Conservation (phyloP, 345 rosid genomes). For the Cardiospermum halicacabum region DNA sequence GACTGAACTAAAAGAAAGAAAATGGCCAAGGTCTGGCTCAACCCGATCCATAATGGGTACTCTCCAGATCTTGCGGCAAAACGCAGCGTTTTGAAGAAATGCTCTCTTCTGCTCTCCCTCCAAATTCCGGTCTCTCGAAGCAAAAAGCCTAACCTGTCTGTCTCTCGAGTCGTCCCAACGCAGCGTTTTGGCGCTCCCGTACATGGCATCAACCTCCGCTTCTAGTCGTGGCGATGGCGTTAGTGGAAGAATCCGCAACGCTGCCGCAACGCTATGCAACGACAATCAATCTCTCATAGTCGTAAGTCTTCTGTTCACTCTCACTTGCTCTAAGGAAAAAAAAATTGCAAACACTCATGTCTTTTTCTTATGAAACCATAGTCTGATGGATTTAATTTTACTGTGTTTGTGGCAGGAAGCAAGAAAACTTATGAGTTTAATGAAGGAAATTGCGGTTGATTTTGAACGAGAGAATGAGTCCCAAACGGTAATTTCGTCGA, state of each 20-base stretch:
- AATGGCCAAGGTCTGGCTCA: too few species aligned
- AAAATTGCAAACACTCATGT: too few species aligned
- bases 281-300: slow-evolving; percentile 49
- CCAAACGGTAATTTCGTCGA: slow-evolving; percentile 45
- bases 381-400: too few species aligned
- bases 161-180: not conserved
- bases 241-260: slow-evolving; percentile 42
- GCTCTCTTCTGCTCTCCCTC: slow-evolving; percentile 2
- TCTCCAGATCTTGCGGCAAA: too few species aligned
- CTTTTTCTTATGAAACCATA: too few species aligned
- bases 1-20: too few species aligned
- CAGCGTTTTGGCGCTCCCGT: not conserved
- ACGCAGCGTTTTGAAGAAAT: not conserved
- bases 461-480: slow-evolving; percentile 64
- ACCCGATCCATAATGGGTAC: too few species aligned
- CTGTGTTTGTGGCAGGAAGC: slow-evolving; percentile 52
- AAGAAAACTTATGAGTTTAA: slow-evolving; percentile 48
- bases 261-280: slow-evolving; percentile 39
- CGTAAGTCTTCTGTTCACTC: slow-evolving; percentile 32
- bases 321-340: not conserved
- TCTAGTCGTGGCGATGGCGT: slow-evolving; percentile 38
- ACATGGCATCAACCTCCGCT: slow-evolving; percentile 42
- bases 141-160: too few species aligned
- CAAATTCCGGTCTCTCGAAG: not conserved
- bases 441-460: slow-evolving; percentile 73